Percentiles rank a stretch among this genome's conserved stretches.
Evolutionary conservation across 352 stramenopile genomes (phyloP).

Genomic region (Globisporangium abappressorium): DNA sequence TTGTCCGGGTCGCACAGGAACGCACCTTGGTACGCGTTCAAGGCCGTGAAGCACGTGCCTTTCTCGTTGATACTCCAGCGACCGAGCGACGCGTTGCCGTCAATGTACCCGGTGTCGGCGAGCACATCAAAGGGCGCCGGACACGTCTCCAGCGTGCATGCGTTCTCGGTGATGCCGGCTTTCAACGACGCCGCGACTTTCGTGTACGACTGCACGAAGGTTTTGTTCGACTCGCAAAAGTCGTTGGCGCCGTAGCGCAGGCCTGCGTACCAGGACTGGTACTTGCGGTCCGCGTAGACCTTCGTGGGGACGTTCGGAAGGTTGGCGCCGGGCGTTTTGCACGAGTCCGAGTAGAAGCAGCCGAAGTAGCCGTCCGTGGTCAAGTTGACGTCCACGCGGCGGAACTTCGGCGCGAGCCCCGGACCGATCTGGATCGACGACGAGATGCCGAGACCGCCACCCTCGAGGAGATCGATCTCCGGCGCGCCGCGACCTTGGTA

Average conservation of each 20-base stretch:
- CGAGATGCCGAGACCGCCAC: constrained; percentile 56
- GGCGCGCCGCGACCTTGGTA: constrained; percentile 88
- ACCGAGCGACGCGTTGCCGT: constrained; percentile 32
- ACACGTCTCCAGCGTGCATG: constrained; percentile 41
- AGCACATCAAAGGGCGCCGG: constrained; percentile 51
- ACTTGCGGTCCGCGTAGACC: constrained; percentile 34
- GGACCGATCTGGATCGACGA: constrained; percentile 77
- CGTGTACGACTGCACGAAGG: constrained; percentile 38
- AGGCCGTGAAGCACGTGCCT: constrained; percentile 53
- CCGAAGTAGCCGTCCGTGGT: constrained; percentile 24
- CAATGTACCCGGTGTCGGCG: constrained; percentile 50
- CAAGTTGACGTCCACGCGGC: constrained; percentile 32
- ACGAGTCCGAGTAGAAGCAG: constrained; percentile 45
- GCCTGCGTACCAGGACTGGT: constrained; percentile 55
- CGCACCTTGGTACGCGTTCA: constrained; percentile 65
- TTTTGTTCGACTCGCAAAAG: constrained; percentile 32
- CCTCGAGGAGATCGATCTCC: constrained; percentile 96
- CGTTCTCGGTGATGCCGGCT: constrained; percentile 45
- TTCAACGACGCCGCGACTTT: constrained; percentile 43
- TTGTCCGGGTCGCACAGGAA: constrained; percentile 66
- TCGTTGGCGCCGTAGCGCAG: constrained; percentile 61
- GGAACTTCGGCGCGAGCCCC: constrained; percentile 51
- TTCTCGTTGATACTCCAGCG: constrained; percentile 71
- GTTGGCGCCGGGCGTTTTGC: constrained; percentile 49
- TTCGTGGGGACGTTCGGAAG: constrained; percentile 46